These are phyloP conservation scores for Persicaria maculosa DNA, from an alignment of 148 eudicot species.

Conservation along the genomic window DNA sequence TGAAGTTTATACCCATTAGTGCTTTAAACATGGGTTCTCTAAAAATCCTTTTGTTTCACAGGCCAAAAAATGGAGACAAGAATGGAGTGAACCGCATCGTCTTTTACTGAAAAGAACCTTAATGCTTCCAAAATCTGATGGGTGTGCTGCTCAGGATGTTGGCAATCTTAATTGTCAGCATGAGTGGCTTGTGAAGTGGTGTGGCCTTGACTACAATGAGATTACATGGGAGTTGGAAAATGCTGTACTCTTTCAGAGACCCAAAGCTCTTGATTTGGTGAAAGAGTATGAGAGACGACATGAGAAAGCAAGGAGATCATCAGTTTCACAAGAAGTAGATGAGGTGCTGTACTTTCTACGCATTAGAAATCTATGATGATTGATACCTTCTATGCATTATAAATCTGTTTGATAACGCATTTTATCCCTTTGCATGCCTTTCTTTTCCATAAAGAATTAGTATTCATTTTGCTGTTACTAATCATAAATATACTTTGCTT, in stretches of 20 bases:
- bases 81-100: constrained; percentile 66
- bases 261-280: constrained; percentile 35
- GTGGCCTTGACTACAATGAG: constrained; percentile 55
- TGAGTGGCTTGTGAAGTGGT: constrained; percentile 90
- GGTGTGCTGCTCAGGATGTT: constrained; percentile 18
- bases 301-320: constrained; percentile 21
- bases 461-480: background rate
- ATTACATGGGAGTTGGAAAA: constrained; percentile 72
- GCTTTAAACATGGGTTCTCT: background rate
- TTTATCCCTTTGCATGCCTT: background rate
- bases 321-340: constrained; percentile 15
- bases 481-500: background rate
- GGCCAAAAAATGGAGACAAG: constrained; percentile 49
- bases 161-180: constrained; percentile 18
- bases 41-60: constrained; percentile 17
- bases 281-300: constrained; percentile 35
- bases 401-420: background rate
- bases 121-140: constrained; percentile 16
- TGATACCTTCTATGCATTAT: background rate
- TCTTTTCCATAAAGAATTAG: background rate
- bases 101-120: constrained; percentile 51
- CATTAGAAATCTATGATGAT: background rate
- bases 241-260: constrained; percentile 32
- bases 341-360: constrained; percentile 16
- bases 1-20: background rate